phyloP scores from a whole-genome alignment of 768 basidiomycete genomes.

The Agaricus sinodeliciosus region DNA sequence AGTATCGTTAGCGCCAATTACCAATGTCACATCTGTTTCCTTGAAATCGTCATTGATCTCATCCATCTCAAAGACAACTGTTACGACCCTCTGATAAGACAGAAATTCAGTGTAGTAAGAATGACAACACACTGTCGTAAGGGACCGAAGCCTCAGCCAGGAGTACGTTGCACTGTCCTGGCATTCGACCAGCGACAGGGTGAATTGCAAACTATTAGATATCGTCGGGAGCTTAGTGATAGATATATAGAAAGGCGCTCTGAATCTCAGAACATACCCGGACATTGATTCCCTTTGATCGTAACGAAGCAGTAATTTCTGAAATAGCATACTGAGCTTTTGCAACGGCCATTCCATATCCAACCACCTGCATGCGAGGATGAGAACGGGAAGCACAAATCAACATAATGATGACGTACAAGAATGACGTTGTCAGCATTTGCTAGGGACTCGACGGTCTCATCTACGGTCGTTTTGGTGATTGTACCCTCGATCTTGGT shows the following conservation, averaged over 20 bases:
- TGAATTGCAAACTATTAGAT: conserved; percentile 64
- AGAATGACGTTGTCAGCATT: conserved; percentile 84
- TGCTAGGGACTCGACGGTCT: conserved; percentile 68
- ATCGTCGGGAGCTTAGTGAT: not conserved
- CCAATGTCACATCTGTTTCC: conserved; percentile 85
- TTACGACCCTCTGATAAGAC: conserved; percentile 3
- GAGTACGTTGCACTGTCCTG: conserved; percentile 89
- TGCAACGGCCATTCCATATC: conserved; percentile 90
- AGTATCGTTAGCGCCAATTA: conserved; percentile 90
- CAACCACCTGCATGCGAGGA: conserved; percentile 49
- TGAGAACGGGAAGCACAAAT: not conserved
- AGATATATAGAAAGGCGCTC: not conserved
- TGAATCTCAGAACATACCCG: conserved; percentile 31
- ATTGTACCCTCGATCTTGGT: conserved; percentile 79
- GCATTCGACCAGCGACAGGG: conserved; percentile 90
- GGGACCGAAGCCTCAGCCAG: conserved; percentile 87
- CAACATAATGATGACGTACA: conserved; percentile 27
- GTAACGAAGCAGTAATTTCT: conserved; percentile 69
- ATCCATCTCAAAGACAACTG: conserved; percentile 90
- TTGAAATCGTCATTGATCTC: conserved; percentile 91
- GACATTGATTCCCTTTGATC: conserved; percentile 70
- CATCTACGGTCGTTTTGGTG: conserved; percentile 72
- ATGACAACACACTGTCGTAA: conserved; percentile 62
- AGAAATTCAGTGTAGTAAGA: not conserved
- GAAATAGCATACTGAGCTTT: conserved; percentile 79